Percentiles rank a stretch among this genome's conserved stretches.
phyloP scores from a whole-genome alignment of 345 rosid genomes.

The Eucalyptus erythrocorys region DNA sequence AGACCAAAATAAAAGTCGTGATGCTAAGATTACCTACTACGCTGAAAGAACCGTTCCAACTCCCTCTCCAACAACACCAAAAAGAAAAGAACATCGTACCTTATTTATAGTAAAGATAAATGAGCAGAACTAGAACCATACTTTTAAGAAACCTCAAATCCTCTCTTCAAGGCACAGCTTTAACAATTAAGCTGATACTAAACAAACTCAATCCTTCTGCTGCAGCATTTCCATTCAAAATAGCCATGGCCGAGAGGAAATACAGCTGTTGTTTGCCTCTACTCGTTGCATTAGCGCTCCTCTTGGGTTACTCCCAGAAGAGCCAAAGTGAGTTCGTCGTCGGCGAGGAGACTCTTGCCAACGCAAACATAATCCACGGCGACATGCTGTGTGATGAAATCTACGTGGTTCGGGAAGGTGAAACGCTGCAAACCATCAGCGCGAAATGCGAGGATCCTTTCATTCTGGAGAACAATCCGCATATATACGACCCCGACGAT shows the following conservation, averaged over 20 bases:
- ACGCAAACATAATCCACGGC: not conserved
- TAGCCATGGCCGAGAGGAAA: not conserved
- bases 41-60: constrained; percentile 17
- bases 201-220: not conserved
- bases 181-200: not conserved
- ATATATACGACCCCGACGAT: constrained; percentile 69
- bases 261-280: not conserved
- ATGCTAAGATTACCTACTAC: constrained; percentile 11
- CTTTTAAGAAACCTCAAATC: not conserved
- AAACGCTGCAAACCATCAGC: constrained; percentile 56
- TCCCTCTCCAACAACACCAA: constrained; percentile 1
- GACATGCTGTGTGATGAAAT: constrained; percentile 44
- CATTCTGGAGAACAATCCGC: constrained; percentile 68
- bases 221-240: not conserved
- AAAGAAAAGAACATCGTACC: not conserved
- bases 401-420: constrained; percentile 54
- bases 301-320: not conserved
- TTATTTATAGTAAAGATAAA: not conserved
- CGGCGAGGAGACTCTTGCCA: not conserved
- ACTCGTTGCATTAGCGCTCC: not conserved
- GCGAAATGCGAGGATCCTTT: constrained; percentile 72
- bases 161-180: not conserved
- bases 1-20: not conserved
- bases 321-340: not conserved
- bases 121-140: not conserved